Percentiles rank a stretch among this genome's conserved stretches.
These are phyloP conservation scores for Fraxinus latifolia DNA, from an alignment of 305 asterid species.

Conservation along the genomic window DNA sequence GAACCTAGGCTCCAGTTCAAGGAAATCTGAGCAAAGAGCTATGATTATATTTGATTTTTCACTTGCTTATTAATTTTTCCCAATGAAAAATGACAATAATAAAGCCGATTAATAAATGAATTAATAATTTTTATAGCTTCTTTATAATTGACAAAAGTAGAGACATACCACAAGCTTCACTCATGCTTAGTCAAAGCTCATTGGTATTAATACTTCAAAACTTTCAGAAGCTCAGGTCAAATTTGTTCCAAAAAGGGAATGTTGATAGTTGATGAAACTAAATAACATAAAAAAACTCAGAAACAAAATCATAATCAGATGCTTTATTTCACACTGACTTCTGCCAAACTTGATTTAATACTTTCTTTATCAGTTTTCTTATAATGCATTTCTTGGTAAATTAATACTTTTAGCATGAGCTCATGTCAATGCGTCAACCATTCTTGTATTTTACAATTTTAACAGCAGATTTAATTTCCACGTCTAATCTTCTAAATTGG, in stretches of 20 bases:
- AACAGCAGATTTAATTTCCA: background rate
- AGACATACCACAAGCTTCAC: background rate
- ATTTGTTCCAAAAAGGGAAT: background rate
- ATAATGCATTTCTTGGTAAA: background rate
- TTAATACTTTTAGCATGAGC: background rate
- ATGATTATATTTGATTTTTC: background rate
- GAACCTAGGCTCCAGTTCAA: background rate
- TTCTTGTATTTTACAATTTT: slow-evolving; percentile 5
- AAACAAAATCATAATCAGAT: background rate
- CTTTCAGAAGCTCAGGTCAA: background rate
- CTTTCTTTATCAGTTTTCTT: background rate
- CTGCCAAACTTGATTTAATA: background rate
- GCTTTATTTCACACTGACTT: background rate
- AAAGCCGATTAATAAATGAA: background rate
- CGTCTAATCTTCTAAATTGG: slow-evolving; percentile 18
- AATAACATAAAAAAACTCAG: background rate
- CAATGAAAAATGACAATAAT: background rate
- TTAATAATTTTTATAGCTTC: background rate
- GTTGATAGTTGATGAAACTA: background rate
- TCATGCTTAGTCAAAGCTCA: background rate
- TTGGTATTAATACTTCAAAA: background rate
- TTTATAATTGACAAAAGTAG: background rate
- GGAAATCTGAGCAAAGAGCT: slow-evolving; percentile 4
- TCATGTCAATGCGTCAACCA: background rate
- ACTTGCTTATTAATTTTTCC: background rate